These are phyloP conservation scores for Penicillium sp. DNA, from an alignment of 2,329 filamentous ascomycete genomes.

Conservation along the genomic window DNA sequence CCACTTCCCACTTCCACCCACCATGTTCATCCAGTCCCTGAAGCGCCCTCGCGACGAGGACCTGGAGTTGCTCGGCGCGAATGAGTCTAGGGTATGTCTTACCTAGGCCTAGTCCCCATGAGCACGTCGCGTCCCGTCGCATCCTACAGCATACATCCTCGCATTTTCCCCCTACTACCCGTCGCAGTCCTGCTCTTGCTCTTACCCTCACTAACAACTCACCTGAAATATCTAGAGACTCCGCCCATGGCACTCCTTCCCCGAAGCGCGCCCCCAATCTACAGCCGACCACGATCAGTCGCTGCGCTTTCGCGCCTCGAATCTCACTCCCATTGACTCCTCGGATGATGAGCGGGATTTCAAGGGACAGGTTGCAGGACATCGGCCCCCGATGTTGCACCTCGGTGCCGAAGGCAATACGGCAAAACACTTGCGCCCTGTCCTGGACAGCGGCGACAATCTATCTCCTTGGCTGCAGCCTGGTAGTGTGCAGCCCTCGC, in stretches of 20 bases:
- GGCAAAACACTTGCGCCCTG: not conserved
- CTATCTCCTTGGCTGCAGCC: conserved; percentile 31
- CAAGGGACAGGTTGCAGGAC: conserved; percentile 24
- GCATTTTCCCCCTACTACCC: not conserved
- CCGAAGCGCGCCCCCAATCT: conserved; percentile 35
- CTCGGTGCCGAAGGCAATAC: conserved; percentile 3
- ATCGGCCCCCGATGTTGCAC: conserved; percentile 8
- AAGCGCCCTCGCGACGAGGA: conserved; percentile 19
- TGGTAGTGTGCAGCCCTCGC: conserved; percentile 35
- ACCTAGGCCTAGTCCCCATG: no score
- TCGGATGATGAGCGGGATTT: conserved; percentile 43
- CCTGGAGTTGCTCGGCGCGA: not conserved
- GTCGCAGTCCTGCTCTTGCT: not conserved
- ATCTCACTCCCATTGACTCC: conserved; percentile 46
- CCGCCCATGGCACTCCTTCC: conserved; percentile 24
- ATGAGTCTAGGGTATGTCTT: conserved; percentile 13
- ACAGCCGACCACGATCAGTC: conserved; percentile 29
- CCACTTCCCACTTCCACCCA: not conserved
- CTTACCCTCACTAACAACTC: not conserved
- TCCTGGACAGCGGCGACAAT: conserved; percentile 21
- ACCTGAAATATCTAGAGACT: conserved; percentile 35
- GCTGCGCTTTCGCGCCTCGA: conserved; percentile 30
- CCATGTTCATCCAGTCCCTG: conserved; percentile 9
- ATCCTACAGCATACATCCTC: not conserved
- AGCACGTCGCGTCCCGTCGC: conserved; percentile 1